These are phyloP conservation scores for Handroanthus guayacan DNA, from an alignment of 257 asterid genomes.

Conservation along the genomic window DNA sequence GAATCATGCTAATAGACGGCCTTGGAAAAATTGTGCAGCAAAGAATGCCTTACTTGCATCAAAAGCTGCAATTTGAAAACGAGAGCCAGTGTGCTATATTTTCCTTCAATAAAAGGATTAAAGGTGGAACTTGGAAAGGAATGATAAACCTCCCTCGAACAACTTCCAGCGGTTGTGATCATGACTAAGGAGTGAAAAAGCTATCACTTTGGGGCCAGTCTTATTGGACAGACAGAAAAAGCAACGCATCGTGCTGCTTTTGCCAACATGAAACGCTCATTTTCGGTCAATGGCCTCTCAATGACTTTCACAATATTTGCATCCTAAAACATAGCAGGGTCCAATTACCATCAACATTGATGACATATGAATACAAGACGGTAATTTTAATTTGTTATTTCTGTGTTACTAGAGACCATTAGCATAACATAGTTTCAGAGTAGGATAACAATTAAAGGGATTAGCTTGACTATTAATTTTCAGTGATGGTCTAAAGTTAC, in stretches of 20 bases:
- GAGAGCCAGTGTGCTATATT: constrained; percentile 9
- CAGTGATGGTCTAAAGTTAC: constrained; percentile 17
- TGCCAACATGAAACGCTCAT: constrained; percentile 96
- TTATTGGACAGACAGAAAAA: constrained; percentile 83
- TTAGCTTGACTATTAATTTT: not conserved
- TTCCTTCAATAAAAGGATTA: constrained; percentile 3
- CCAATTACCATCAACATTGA: constrained; percentile 15
- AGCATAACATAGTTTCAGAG: not conserved
- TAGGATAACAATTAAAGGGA: not conserved
- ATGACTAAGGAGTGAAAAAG: not conserved
- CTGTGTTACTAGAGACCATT: not conserved
- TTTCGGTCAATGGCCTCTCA: constrained; percentile 94
- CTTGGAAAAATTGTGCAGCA: constrained; percentile 25
- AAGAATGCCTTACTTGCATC: constrained; percentile 18
- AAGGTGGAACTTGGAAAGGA: not conserved
- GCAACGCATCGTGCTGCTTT: constrained; percentile 97
- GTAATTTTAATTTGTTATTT: not conserved
- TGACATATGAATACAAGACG: not conserved
- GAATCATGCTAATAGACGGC: constrained; percentile 19
- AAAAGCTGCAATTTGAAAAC: constrained; percentile 11
- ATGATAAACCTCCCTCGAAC: constrained; percentile 6
- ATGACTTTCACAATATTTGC: constrained; percentile 92
- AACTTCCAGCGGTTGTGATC: constrained; percentile 14
- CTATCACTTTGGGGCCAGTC: constrained; percentile 74
- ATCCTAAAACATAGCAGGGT: constrained; percentile 57